phyloP scores from a whole-genome alignment of 768 basidiomycete species.

The Scleroderma citrinum region DNA sequence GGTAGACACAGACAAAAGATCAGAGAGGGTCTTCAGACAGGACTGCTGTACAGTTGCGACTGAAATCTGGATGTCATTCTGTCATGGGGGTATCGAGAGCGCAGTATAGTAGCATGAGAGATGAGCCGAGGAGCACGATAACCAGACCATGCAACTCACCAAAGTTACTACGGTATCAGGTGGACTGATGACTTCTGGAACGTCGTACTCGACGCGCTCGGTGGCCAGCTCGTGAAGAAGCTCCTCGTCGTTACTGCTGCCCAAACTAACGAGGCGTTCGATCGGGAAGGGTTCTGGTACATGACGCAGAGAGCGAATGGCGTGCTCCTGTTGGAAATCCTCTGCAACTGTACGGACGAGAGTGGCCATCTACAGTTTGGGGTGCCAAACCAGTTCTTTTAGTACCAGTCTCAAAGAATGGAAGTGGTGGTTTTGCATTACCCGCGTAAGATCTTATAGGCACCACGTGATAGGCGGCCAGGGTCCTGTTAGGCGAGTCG shows the following conservation, averaged over 20 bases:
- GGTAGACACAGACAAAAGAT: conserved; percentile 50
- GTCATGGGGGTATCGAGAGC: conserved; percentile 3
- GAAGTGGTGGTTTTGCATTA: too few species aligned
- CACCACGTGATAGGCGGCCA: background rate
- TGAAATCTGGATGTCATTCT: conserved; percentile 67
- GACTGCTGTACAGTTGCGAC: conserved; percentile 68
- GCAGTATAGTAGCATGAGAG: background rate
- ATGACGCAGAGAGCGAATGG: conserved; percentile 1
- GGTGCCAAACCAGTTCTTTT: background rate
- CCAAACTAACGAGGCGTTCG: conserved; percentile 6
- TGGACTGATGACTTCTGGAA: background rate
- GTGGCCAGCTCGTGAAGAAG: conserved; percentile 18
- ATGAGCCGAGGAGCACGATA: background rate
- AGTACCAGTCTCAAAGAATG: too few species aligned
- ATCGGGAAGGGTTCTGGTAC: conserved; percentile 22
- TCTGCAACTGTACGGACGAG: background rate
- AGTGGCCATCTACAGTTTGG: background rate
- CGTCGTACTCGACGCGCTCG: conserved; percentile 17
- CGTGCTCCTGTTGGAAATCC: background rate
- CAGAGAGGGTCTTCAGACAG: conserved; percentile 68
- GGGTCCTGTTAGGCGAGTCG: background rate
- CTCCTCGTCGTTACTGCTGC: conserved; percentile 4
- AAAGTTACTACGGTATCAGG: background rate
- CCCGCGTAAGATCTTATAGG: background rate
- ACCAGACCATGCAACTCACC: conserved; percentile 4